A percentile compares a stretch with the other conserved stretches of the same genome.
Conservation (phyloP, 164 flowering plant species). For the Aristolochia fimbriata region DNA sequence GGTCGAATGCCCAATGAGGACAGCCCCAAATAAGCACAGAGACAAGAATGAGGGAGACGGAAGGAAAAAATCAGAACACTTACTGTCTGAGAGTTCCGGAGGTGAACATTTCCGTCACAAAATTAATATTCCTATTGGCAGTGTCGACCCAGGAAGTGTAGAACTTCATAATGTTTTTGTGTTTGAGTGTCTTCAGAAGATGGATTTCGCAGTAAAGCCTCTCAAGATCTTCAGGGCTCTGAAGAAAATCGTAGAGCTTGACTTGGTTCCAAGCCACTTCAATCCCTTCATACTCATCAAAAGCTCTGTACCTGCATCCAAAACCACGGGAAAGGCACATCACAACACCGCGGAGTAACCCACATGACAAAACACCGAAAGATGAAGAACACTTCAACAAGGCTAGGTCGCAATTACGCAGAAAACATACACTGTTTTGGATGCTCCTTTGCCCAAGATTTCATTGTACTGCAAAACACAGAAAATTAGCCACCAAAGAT, state of each 20-base stretch:
- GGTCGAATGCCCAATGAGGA: not conserved
- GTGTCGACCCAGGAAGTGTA: conserved; percentile 94
- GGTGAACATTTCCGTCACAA: conserved; percentile 96
- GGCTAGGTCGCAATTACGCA: not conserved
- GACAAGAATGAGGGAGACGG: not conserved
- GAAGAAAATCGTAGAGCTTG: conserved; percentile 72
- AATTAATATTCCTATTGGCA: conserved; percentile 75
- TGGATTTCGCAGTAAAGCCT: conserved; percentile 89
- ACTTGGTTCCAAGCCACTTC: conserved; percentile 99
- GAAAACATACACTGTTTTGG: conserved; percentile 80
- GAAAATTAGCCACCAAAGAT: conserved; percentile 8
- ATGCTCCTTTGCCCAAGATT: conserved; percentile 92
- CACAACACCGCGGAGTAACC: not conserved
- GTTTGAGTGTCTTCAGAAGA: conserved; percentile 85
- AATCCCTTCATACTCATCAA: conserved; percentile 95
- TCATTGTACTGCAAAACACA: conserved; percentile 62
- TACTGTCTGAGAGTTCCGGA: conserved; percentile 96
- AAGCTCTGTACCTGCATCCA: conserved; percentile 67
- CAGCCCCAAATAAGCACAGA: not conserved
- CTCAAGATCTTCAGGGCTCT: conserved; percentile 79
- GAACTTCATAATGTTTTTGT: conserved; percentile 88
- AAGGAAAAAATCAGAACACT: conserved; percentile 12
- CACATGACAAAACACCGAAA: conserved; percentile 2
- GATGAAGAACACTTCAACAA: not conserved
- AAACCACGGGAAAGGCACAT: not conserved